Conservation (phyloP, 1,139 yeast species). For the Geotrichum klebahnii region DNA sequence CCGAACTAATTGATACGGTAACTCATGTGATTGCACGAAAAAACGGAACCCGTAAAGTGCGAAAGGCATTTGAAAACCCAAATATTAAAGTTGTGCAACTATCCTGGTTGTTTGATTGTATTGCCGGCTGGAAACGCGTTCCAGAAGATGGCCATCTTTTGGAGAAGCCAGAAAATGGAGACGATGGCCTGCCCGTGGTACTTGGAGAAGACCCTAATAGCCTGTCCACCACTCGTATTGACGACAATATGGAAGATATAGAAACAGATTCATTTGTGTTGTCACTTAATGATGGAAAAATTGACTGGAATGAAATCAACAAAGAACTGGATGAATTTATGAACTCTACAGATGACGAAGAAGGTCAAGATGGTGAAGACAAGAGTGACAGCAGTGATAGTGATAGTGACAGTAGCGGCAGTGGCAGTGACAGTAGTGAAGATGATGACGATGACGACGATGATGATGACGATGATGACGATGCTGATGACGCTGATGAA, state of each 20-base stretch:
- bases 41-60: constrained; percentile 73
- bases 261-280: constrained; percentile 36
- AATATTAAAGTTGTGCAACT: constrained; percentile 76
- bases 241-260: constrained; percentile 36
- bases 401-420: background rate
- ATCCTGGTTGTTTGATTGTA: constrained; percentile 86
- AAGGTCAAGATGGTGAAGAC: constrained; percentile 16
- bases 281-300: constrained; percentile 36
- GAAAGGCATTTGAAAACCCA: constrained; percentile 48
- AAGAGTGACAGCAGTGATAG: background rate
- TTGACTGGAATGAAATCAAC: constrained; percentile 41
- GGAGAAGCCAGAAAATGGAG: constrained; percentile 39
- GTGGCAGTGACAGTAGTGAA: constrained; percentile 9
- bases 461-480: constrained; percentile 5
- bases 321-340: constrained; percentile 41
- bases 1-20: constrained; percentile 66
- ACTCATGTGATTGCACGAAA: constrained; percentile 86
- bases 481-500: constrained; percentile 3
- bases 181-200: constrained; percentile 11
- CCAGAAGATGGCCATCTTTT: constrained; percentile 61
- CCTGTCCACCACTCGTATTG: background rate
- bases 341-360: constrained; percentile 35
- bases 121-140: constrained; percentile 70
- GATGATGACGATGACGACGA: constrained; percentile 15
- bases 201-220: constrained; percentile 43